Evolutionary conservation across 2,329 filamentous ascomycete species (phyloP), one percentile per base, ranked within the genome.

Genomic region (Pezicula radicicola): DNA sequence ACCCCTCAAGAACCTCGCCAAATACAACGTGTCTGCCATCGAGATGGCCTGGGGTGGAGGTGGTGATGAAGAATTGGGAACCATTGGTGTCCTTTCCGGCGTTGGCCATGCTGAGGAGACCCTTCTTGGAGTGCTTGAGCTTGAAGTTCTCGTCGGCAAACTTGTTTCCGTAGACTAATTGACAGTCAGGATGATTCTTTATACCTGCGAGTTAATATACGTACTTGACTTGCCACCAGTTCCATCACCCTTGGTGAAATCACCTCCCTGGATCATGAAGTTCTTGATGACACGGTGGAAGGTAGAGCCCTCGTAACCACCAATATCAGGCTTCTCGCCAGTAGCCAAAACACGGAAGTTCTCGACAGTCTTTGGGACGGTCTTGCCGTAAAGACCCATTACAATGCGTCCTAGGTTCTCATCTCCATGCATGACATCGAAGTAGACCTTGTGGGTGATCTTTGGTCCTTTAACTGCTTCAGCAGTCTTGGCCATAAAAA

Each of bases 401-500:
- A 90, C 85, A 61, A 95, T 79, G 56, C 87, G 84, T 55, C 90
- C 90, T 40, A 93, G 68, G 45, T 79, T 70, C 72, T 91, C 78
- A 58, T 89, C 89, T 66, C 87, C 90, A 66, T 91, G 85, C 65
- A 79, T 74, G 61, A 95, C 85, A 72, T 94, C 89, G 71, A 95
- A 93, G 80, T 84, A 94, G 73, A 94, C 91, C 84, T 96, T 96
- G 80, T 89, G 80, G 65, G 92, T 97, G 77, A 97, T 93, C 84
- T 94, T 95, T 58, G 91, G 93, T 44, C 94, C 93, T 77, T 93
- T 91, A 60, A 78, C 78, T 50, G 89, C 88, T 63, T 88, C 84
- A 54, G 82, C 84, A 33, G 83, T 81, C 72, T 91, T 86, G 61
- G 87, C 80, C 68, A 96, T 84, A 75, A 90, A 83, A 61, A 91